Evolutionary conservation across 176 grass and related monocot species (phyloP).

Genomic region (barley (Hordeum vulgare)): DNA sequence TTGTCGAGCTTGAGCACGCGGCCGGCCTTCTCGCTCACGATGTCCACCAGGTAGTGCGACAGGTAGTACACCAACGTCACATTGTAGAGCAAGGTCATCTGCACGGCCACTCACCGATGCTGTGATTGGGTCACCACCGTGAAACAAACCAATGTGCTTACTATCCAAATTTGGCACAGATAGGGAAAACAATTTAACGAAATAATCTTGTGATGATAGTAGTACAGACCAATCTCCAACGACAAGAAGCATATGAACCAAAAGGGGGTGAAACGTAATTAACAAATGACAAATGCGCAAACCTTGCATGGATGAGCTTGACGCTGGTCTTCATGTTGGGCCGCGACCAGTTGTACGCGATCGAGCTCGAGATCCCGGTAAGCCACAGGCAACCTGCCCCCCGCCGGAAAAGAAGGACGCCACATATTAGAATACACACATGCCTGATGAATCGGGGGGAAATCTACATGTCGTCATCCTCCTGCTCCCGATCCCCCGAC

Average conservation of each 20-base stretch:
- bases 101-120: too few species aligned
- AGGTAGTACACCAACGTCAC: conserved; percentile 71
- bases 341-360: conserved; percentile 95
- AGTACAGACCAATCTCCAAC: not conserved
- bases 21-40: conserved; percentile 35
- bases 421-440: conserved; percentile 20
- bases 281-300: conserved; percentile 17
- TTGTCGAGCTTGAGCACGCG: conserved; percentile 68
- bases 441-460: not conserved
- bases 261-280: too few species aligned
- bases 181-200: too few species aligned
- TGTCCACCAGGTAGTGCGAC: conserved; percentile 86
- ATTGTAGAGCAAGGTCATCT: too few species aligned
- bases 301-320: conserved; percentile 99
- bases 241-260: not conserved
- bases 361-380: conserved; percentile 70
- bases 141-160: too few species aligned
- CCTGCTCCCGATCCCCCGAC: too few species aligned
- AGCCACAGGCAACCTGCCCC: conserved; percentile 86
- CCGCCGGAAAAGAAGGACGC: not conserved
- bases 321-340: conserved; percentile 97
- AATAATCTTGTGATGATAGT: not conserved
- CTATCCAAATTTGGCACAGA: too few species aligned
- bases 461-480: too few species aligned
- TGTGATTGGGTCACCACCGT: too few species aligned